Percentiles rank a stretch among this genome's conserved stretches.
These are phyloP conservation scores for Adansonia grandidieri DNA, from an alignment of 441 rosid genomes.

Conservation along the genomic window DNA sequence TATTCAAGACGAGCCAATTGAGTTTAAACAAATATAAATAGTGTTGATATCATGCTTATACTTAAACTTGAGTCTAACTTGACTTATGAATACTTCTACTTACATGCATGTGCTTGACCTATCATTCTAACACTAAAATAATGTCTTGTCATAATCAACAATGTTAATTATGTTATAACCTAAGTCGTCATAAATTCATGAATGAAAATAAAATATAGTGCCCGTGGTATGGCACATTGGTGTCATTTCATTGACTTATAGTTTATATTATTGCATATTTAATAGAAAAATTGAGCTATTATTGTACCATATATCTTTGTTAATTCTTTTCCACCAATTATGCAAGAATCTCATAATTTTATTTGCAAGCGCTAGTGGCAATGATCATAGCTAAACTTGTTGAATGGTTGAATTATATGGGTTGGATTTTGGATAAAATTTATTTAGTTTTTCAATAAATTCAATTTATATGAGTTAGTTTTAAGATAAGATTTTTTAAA, in stretches of 20 bases:
- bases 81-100: too few relatives aligned
- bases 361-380: neutral
- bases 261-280: constrained; percentile 1
- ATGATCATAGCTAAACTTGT: neutral
- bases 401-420: too few relatives aligned
- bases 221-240: neutral
- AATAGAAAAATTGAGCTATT: neutral
- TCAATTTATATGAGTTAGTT: too few relatives aligned
- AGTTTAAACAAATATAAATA: too few relatives aligned
- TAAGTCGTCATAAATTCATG: constrained; percentile 7
- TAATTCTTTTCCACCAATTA: neutral
- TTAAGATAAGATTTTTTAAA: too few relatives aligned
- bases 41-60: too few relatives aligned
- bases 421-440: too few relatives aligned
- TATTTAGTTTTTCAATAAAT: too few relatives aligned
- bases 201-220: neutral
- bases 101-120: neutral
- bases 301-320: neutral
- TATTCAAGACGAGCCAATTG: too few relatives aligned
- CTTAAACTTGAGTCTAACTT: too few relatives aligned
- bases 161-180: neutral
- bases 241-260: neutral
- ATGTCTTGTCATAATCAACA: neutral
- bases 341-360: neutral
- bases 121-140: neutral